Evolutionary conservation across 352 stramenopile genomes (phyloP).

Genomic region (Blastocystis sp.): DNA sequence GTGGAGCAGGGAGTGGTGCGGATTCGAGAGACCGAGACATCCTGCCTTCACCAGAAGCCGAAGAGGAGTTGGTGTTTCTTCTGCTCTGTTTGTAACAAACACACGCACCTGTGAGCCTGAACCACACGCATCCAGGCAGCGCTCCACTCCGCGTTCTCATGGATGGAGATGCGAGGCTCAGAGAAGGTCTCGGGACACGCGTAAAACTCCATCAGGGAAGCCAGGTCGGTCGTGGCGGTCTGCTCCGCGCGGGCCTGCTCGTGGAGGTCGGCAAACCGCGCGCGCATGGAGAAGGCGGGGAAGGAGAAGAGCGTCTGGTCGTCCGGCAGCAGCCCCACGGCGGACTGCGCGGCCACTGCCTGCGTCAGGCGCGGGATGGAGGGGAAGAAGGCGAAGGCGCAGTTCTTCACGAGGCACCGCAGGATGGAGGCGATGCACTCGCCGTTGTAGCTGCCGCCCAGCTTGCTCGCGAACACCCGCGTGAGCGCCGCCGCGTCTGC

Average conservation of each 20-base stretch:
- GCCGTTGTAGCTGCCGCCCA: not conserved
- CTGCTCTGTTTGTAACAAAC: slow-evolving; percentile 10
- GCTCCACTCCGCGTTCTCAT: slow-evolving; percentile 17
- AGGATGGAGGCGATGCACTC: not conserved
- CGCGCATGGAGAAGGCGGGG: too few relatives aligned
- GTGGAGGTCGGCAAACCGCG: too few relatives aligned
- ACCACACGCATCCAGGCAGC: slow-evolving; percentile 16
- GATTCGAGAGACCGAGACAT: not conserved
- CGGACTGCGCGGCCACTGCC: too few relatives aligned
- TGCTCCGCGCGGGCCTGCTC: too few relatives aligned
- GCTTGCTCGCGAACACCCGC: not conserved
- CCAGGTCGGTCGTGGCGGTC: not conserved
- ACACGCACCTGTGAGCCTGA: not conserved
- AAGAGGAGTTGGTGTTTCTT: slow-evolving; percentile 51
- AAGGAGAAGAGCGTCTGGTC: too few relatives aligned
- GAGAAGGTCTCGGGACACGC: not conserved
- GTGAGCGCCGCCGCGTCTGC: not conserved
- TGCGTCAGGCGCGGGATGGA: not conserved
- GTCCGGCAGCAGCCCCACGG: too few relatives aligned
- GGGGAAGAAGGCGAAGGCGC: slow-evolving; percentile 4
- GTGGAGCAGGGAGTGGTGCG: slow-evolving; percentile 18
- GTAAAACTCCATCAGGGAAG: not conserved
- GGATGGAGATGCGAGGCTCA: not conserved
- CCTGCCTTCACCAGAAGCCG: slow-evolving; percentile 16
- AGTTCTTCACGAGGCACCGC: not conserved